Evolutionary conservation across 1,284 basidiomycete species (phyloP).

Genomic region (Bjerkandera adusta): DNA sequence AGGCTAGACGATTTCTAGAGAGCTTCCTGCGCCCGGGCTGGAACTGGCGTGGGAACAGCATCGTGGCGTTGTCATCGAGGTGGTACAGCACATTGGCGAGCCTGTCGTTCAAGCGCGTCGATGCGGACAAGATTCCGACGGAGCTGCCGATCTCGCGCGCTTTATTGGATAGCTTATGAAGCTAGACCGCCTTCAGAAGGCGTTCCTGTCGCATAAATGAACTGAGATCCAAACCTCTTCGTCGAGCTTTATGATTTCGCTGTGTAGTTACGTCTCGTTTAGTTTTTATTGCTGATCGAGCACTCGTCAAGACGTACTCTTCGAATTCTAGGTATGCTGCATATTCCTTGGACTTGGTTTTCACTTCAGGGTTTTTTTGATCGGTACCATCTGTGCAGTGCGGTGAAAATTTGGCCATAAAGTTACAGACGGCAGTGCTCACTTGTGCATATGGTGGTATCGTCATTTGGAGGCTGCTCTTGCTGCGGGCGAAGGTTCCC

Average conservation of each 20-base stretch:
- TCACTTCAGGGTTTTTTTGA: too few relatives aligned
- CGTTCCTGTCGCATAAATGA: neutral
- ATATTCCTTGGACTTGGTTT: too few relatives aligned
- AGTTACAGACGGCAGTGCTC: too few relatives aligned
- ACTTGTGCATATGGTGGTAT: too few relatives aligned
- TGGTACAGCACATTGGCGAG: slow-evolving; percentile 62
- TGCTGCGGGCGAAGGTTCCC: too few relatives aligned
- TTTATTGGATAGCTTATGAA: slow-evolving; percentile 69
- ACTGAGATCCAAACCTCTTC: neutral
- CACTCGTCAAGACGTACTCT: too few relatives aligned
- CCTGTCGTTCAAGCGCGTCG: slow-evolving; percentile 62
- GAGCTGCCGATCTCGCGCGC: slow-evolving; percentile 69
- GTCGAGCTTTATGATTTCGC: slow-evolving; percentile 7
- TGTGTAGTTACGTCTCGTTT: too few relatives aligned
- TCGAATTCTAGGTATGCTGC: too few relatives aligned
- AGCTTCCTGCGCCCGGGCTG: slow-evolving; percentile 32
- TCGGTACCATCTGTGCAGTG: too few relatives aligned
- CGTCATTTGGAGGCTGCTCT: too few relatives aligned
- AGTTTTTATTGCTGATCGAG: too few relatives aligned
- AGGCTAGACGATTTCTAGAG: slow-evolving; percentile 30
- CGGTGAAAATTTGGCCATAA: too few relatives aligned
- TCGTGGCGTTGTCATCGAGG: slow-evolving; percentile 67
- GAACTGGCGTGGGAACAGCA: slow-evolving; percentile 65
- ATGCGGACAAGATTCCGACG: slow-evolving; percentile 68
- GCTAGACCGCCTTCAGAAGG: slow-evolving; percentile 31